Conservation (phyloP, 805 yeast genomes). For the Barnettozyma populi region DNA sequence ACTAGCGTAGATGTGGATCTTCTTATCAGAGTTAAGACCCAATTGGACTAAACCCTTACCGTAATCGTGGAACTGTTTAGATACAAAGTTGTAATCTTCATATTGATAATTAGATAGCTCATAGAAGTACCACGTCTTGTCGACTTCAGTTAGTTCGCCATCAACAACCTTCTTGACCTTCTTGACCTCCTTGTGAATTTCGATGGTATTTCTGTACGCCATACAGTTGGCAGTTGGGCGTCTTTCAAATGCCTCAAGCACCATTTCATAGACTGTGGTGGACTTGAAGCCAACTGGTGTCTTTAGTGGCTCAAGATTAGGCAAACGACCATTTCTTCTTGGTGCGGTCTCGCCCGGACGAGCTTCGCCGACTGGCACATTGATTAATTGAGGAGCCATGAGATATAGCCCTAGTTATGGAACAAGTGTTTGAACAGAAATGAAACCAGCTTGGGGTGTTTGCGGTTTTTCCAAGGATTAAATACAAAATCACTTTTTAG, state of each 20-base stretch:
- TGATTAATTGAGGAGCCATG: slow-evolving; percentile 23
- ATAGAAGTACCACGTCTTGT: slow-evolving; percentile 83
- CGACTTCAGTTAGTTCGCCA: slow-evolving; percentile 66
- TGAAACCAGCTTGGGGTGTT: not conserved
- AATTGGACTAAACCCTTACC: slow-evolving; percentile 74
- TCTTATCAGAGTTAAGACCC: slow-evolving; percentile 66
- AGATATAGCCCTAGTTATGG: not conserved
- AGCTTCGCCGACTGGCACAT: slow-evolving; percentile 66
- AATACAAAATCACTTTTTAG: not conserved
- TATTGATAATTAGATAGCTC: slow-evolving; percentile 72
- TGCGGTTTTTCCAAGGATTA: not conserved
- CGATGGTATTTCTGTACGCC: slow-evolving; percentile 76
- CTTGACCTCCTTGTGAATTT: slow-evolving; percentile 72
- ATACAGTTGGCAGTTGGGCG: slow-evolving; percentile 51
- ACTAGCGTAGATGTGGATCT: slow-evolving; percentile 78
- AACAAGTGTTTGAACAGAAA: not conserved
- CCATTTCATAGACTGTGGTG: slow-evolving; percentile 63
- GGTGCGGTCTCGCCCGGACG: slow-evolving; percentile 79
- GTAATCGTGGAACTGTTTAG: slow-evolving; percentile 40
- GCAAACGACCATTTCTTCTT: slow-evolving; percentile 54
- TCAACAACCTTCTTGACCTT: slow-evolving; percentile 68
- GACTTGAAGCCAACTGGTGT: slow-evolving; percentile 64
- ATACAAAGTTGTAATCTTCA: slow-evolving; percentile 56
- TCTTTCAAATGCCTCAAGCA: slow-evolving; percentile 54
- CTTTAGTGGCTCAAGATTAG: slow-evolving; percentile 38